These are phyloP conservation scores for Globisporangium recalcitrans DNA, from an alignment of 352 stramenopile genomes.

Conservation along the genomic window DNA sequence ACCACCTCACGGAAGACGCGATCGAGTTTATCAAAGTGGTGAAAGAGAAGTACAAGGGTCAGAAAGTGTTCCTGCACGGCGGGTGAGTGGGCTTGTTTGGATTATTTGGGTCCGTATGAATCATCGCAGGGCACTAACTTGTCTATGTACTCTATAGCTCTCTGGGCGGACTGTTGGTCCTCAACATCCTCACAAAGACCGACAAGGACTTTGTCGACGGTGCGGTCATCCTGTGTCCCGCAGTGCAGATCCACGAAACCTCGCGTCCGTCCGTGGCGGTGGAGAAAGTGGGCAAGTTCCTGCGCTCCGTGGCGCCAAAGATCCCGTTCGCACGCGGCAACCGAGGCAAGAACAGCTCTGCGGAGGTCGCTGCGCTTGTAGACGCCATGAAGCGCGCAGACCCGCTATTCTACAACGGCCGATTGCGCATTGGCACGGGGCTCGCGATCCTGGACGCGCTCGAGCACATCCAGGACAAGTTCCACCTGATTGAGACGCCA, in stretches of 20 bases:
- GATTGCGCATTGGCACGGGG: constrained; percentile 66
- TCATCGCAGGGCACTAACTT: neutral
- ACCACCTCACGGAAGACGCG: constrained; percentile 60
- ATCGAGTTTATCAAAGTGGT: constrained; percentile 53
- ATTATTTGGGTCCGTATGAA: neutral
- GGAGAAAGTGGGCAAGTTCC: constrained; percentile 41
- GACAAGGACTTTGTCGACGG: constrained; percentile 51
- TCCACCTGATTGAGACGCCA: constrained; percentile 57
- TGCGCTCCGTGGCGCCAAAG: constrained; percentile 58
- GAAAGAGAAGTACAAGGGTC: constrained; percentile 51
- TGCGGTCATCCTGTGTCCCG: constrained; percentile 64
- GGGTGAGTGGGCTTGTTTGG: constrained; percentile 27
- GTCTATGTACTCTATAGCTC: constrained; percentile 29
- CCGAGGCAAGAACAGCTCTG: constrained; percentile 55
- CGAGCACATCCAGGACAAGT: constrained; percentile 44
- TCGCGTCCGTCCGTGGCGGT: constrained; percentile 42
- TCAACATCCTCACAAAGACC: constrained; percentile 49
- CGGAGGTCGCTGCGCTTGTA: constrained; percentile 45
- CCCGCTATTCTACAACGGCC: constrained; percentile 68
- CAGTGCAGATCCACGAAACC: constrained; percentile 57
- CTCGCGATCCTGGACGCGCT: constrained; percentile 67
- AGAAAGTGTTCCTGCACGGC: constrained; percentile 71
- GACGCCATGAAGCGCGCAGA: constrained; percentile 54
- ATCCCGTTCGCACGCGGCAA: constrained; percentile 56
- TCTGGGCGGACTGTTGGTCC: constrained; percentile 59